Evolutionary conservation across 2,329 filamentous ascomycete species (phyloP).

Genomic region (Ceratocystis destructans): DNA sequence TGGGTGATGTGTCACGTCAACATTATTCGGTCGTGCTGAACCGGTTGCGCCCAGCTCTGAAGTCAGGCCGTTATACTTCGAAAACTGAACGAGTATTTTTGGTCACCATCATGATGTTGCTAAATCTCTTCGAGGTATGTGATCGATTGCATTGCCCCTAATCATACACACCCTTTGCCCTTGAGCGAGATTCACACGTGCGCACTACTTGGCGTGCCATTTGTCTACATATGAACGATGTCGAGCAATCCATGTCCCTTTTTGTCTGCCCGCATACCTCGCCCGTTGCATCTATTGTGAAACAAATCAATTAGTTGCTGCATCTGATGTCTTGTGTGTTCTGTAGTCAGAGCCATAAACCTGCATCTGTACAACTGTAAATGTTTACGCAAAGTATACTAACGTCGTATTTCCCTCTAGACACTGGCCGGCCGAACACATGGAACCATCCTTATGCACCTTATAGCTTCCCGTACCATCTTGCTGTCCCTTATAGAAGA

Average conservation of each 20-base stretch:
- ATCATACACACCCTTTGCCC: background rate
- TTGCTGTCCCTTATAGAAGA: conserved; percentile 5
- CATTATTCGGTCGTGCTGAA: conserved; percentile 14
- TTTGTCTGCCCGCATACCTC: too few species aligned
- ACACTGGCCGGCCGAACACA: conserved; percentile 14
- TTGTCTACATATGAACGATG: background rate
- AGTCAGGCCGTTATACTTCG: background rate
- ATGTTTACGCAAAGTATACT: background rate
- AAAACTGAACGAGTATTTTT: conserved; percentile 13
- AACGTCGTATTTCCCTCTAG: background rate
- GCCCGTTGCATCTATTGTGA: too few species aligned
- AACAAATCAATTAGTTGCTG: too few species aligned
- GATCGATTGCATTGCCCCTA: background rate
- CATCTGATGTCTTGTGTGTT: too few species aligned
- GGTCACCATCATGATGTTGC: conserved; percentile 15
- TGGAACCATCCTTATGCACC: conserved; percentile 15
- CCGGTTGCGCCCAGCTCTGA: conserved; percentile 10
- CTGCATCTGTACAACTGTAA: background rate
- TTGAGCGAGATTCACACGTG: background rate
- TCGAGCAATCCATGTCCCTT: background rate
- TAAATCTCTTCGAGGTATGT: conserved; percentile 18
- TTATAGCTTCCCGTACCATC: conserved; percentile 14
- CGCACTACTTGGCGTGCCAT: background rate
- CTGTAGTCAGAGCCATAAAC: background rate
- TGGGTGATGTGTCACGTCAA: conserved; percentile 12